phyloP scores from a whole-genome alignment of 371 early-diverging fungal species.

The Sporodiniella umbellata region DNA sequence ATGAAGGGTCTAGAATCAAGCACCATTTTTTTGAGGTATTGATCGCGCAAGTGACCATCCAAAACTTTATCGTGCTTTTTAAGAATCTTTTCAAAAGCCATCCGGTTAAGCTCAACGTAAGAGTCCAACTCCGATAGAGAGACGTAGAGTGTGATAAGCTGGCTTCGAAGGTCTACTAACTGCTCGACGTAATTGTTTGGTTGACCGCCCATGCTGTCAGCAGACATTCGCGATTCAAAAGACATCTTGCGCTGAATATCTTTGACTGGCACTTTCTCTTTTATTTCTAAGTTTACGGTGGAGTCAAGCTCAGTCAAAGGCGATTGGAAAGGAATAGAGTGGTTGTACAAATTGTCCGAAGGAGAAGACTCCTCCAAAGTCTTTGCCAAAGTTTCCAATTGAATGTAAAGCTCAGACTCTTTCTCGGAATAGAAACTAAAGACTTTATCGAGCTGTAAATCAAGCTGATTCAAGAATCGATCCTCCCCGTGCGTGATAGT shows the following conservation, averaged over 20 bases:
- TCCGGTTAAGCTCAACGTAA: conserved; percentile 88
- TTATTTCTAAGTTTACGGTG: conserved; percentile 8
- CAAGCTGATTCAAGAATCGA: conserved; percentile 66
- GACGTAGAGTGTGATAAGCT: conserved; percentile 65
- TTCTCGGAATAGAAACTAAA: conserved; percentile 77
- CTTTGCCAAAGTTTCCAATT: conserved; percentile 21
- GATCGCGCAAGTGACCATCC: conserved; percentile 39
- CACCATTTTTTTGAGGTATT: conserved; percentile 62
- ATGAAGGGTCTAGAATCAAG: conserved; percentile 59
- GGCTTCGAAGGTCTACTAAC: conserved; percentile 32
- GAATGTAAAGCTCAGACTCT: conserved; percentile 67
- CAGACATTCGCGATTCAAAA: conserved; percentile 22
- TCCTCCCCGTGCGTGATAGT: conserved; percentile 18
- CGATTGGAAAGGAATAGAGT: not conserved
- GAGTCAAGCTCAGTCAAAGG: conserved; percentile 21
- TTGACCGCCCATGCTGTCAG: conserved; percentile 4
- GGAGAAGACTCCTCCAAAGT: conserved; percentile 11
- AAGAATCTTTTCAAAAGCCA: conserved; percentile 93
- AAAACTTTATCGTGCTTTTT: conserved; percentile 96
- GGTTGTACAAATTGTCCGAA: conserved; percentile 1
- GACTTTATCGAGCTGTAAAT: conserved; percentile 80
- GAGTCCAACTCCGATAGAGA: conserved; percentile 81
- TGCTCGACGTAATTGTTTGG: conserved; percentile 21
- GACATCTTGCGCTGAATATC: conserved; percentile 16
- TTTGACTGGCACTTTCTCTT: not conserved